Percentiles rank a stretch among this genome's conserved stretches.
These are phyloP conservation scores for Heliamphora pulchella DNA, from an alignment of 179 eudicot genomes.

Conservation along the genomic window DNA sequence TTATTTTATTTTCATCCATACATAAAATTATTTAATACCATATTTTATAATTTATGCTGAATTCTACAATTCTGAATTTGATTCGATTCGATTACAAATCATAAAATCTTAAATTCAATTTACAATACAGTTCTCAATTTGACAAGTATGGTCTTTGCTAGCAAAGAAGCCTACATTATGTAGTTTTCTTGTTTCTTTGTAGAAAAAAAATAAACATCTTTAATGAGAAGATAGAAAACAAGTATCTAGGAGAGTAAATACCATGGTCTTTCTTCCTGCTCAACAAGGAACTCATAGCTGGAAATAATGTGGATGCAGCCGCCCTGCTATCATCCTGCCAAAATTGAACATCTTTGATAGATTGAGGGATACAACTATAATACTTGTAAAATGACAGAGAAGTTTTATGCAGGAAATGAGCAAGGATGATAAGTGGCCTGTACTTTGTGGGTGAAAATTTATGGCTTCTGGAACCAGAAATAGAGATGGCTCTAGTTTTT, in stretches of 20 bases:
- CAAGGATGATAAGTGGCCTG: no score
- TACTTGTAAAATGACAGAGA: background rate
- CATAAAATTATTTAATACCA: no score
- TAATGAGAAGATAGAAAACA: background rate
- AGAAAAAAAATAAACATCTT: background rate
- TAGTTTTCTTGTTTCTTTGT: background rate
- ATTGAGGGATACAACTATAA: background rate
- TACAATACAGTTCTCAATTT: background rate
- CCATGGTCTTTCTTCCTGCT: constrained; percentile 95
- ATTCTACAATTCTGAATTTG: no score
- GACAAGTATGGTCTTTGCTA: background rate
- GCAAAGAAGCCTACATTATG: background rate
- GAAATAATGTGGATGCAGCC: constrained; percentile 69
- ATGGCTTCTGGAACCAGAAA: background rate
- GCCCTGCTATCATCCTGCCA: constrained; percentile 90
- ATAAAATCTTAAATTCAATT: no score
- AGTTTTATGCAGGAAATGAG: background rate
- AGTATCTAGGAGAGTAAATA: constrained; percentile 21
- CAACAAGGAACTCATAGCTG: constrained; percentile 54
- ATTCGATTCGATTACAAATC: no score
- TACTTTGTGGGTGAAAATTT: background rate
- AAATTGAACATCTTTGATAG: background rate
- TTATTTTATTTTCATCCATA: no score
- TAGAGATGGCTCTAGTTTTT: background rate
- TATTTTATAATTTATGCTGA: no score